Evolutionary conservation across 169 alveolate species (phyloP), one percentile per base, ranked within the genome.

Genomic region (Theileria orientalis): DNA sequence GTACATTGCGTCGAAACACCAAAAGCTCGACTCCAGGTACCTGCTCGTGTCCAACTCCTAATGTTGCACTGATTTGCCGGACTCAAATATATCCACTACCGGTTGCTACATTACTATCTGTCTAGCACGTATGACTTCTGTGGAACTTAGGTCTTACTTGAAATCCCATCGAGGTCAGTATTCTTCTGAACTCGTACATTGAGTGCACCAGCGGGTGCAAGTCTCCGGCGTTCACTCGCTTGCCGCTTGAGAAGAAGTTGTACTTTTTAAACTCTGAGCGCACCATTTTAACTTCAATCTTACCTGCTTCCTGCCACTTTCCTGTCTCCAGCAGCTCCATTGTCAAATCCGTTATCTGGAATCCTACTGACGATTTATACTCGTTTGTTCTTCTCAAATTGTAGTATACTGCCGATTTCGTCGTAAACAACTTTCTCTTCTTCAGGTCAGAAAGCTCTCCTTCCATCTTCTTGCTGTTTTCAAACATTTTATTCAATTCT

Each of bases 1-100:
- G 94, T 96, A 98, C 44, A 98, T 94, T 9, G 99, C 92, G 83
- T 98, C 99, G 87, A 98, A 98, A 88, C 98, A 97, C 99, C 99
- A 97, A 92, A 98, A 98, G 6, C 99, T 95, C 51, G 98, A 92
- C 90, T 97, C 99, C 19, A 98, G 99, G 86, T 92, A 98, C 74
- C 95, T 94, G 75, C 97, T 93, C 25, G 99, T 97, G 27, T 97
- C 97, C 99, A 98, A 96, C 90, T 98, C 99, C 93, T 97, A 97
- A 96, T 27, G 98, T 98, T 93, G 94, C 93, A 35, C 93, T 95
- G n/a, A 92, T 62, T 72, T 93, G 83, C 56, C 94, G 92, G 57
- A 93, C 92, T 76, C 95, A 87, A n/a, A n/a, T n/a, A n/a, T n/a
- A n/a, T n/a, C n/a, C n/a, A n/a, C n/a, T n/a, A n/a, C n/a, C n/a